Evolutionary conservation across 1,139 yeast genomes (phyloP).

Genomic region (Zygosaccharomyces pseudobailii): DNA sequence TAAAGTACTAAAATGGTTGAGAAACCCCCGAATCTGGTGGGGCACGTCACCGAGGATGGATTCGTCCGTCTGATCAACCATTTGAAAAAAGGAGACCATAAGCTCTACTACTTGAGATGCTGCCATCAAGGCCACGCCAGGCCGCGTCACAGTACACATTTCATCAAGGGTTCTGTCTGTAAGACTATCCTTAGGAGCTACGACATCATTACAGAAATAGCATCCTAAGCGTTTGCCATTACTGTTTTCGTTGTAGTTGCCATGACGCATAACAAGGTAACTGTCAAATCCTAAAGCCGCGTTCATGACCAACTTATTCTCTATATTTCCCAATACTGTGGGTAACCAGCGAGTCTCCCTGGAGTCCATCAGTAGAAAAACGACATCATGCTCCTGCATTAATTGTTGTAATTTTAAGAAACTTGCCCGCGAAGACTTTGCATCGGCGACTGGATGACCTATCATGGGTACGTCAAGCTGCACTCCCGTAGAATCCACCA

Average conservation of each 20-base stretch:
- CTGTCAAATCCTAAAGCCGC: conserved; percentile 96
- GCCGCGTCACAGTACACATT: conserved; percentile 97
- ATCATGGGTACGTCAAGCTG: conserved; percentile 87
- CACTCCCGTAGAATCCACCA: conserved; percentile 59
- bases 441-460: conserved; percentile 74
- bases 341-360: conserved; percentile 97
- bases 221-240: conserved; percentile 62
- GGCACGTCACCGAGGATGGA: conserved; percentile 67
- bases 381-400: conserved; percentile 65
- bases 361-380: conserved; percentile 84
- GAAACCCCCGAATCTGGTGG: conserved; percentile 85
- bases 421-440: conserved; percentile 44
- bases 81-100: conserved; percentile 69
- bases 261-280: conserved; percentile 90
- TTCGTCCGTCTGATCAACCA: conserved; percentile 48
- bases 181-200: conserved; percentile 85
- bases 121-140: conserved; percentile 90
- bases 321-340: conserved; percentile 66
- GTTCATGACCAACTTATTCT: conserved; percentile 70
- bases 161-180: conserved; percentile 87
- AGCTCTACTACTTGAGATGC: conserved; percentile 84
- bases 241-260: conserved; percentile 36
- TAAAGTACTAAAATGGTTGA: conserved; percentile 58
- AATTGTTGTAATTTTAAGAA: conserved; percentile 50
- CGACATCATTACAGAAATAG: conserved; percentile 92